Percentiles rank a stretch among this genome's conserved stretches.
Evolutionary conservation across 2,329 filamentous ascomycete species (phyloP).

Genomic region (Aspergillus novofumigatus): DNA sequence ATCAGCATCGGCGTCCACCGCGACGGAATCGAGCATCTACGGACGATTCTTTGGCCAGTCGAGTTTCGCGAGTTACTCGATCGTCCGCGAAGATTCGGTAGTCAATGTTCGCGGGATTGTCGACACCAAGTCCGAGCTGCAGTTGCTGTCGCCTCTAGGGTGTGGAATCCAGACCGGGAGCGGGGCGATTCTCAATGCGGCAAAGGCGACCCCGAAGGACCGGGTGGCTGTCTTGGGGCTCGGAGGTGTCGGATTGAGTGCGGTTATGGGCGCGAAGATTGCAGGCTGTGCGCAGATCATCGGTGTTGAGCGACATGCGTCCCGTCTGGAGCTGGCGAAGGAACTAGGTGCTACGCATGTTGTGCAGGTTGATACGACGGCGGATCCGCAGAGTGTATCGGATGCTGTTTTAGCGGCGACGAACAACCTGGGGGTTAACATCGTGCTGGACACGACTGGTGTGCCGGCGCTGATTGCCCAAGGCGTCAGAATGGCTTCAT

Average conservation of each 20-base stretch:
- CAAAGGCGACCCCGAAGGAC: conserved; percentile 33
- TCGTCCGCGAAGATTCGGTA: conserved; percentile 38
- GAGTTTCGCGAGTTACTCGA: conserved; percentile 39
- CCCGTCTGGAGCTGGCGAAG: conserved; percentile 36
- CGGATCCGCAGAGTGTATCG: conserved; percentile 21
- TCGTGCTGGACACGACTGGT: conserved; percentile 51
- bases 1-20: no score
- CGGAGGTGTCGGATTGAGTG: conserved; percentile 45
- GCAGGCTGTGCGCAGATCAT: conserved; percentile 37
- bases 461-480: conserved; percentile 41
- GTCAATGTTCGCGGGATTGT: conserved; percentile 42
- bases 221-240: conserved; percentile 42
- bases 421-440: conserved; percentile 39
- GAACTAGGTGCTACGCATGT: conserved; percentile 40
- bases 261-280: conserved; percentile 48
- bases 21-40: conserved; percentile 23
- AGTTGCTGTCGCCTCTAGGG: conserved; percentile 43
- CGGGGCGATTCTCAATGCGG: conserved; percentile 39
- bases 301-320: conserved; percentile 37
- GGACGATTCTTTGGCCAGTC: conserved; percentile 49
- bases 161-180: conserved; percentile 47
- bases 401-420: conserved; percentile 34
- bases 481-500: conserved; percentile 40
- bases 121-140: conserved; percentile 27
- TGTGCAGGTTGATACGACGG: conserved; percentile 26